phyloP scores from a whole-genome alignment of 768 basidiomycete genomes.

The Pleurotus sapidus region DNA sequence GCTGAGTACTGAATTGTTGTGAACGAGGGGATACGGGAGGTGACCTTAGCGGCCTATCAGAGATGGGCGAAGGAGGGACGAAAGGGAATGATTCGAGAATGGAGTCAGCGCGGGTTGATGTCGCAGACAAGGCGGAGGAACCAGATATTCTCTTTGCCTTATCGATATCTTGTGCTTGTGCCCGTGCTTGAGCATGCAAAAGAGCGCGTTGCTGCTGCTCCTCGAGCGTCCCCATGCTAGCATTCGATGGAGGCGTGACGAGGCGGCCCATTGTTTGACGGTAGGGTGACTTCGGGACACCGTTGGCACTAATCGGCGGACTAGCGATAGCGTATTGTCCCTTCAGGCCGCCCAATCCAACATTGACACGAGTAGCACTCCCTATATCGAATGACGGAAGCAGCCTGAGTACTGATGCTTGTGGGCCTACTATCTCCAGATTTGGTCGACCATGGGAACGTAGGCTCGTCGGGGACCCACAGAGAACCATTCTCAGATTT shows the following conservation, averaged over 20 bases:
- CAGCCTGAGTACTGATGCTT: slow-evolving; percentile 63
- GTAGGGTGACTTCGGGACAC: slow-evolving; percentile 43
- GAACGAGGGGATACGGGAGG: slow-evolving; percentile 72
- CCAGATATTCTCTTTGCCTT: slow-evolving; percentile 53
- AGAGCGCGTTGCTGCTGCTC: slow-evolving; percentile 68
- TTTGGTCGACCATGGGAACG: slow-evolving; percentile 36
- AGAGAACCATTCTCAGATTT: slow-evolving; percentile 22
- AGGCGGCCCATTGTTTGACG: slow-evolving; percentile 64
- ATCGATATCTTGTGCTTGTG: slow-evolving; percentile 49
- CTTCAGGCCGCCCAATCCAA: slow-evolving; percentile 41
- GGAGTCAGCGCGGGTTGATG: slow-evolving; percentile 77
- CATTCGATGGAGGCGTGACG: slow-evolving; percentile 42
- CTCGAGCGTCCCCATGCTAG: slow-evolving; percentile 39
- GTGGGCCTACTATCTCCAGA: slow-evolving; percentile 48
- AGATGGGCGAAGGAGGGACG: slow-evolving; percentile 86
- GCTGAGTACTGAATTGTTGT: slow-evolving; percentile 36
- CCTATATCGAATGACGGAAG: slow-evolving; percentile 57
- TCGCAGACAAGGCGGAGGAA: slow-evolving; percentile 62
- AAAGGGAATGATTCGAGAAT: slow-evolving; percentile 88
- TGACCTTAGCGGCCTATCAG: slow-evolving; percentile 72
- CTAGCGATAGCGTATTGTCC: slow-evolving; percentile 13
- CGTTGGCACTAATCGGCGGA: slow-evolving; percentile 25
- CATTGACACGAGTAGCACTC: slow-evolving; percentile 66
- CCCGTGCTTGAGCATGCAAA: slow-evolving; percentile 58
- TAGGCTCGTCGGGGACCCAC: slow-evolving; percentile 36